Conservation (phyloP, 1,284 basidiomycete species). For the Fereydounia khargensis region DNA sequence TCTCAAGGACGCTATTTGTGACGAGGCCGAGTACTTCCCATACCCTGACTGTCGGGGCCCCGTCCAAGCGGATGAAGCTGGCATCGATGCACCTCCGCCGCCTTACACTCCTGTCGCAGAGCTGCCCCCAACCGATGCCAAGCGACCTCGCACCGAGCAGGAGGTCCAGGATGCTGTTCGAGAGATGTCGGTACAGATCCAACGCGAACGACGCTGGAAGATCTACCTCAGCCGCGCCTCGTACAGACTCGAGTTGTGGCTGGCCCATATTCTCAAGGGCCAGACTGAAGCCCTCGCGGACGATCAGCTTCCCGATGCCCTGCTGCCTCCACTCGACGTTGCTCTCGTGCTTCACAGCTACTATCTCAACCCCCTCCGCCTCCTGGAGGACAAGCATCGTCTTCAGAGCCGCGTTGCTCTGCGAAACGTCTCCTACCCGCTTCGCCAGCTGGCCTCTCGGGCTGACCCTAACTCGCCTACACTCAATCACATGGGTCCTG, state of each 20-base stretch:
- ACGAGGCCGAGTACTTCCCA: constrained; percentile 25
- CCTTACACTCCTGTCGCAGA: constrained; percentile 22
- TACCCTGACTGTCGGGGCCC: constrained; percentile 19
- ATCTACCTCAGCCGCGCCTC: constrained; percentile 36
- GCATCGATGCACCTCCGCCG: constrained; percentile 27
- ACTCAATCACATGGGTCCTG: constrained; percentile 14
- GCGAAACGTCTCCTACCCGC: constrained; percentile 13
- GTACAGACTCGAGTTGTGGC: constrained; percentile 35
- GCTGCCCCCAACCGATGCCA: constrained; percentile 5
- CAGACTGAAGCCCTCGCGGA: background rate
- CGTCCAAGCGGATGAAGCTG: constrained; percentile 20
- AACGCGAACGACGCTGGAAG: constrained; percentile 22
- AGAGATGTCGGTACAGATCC: constrained; percentile 12
- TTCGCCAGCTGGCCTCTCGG: constrained; percentile 15
- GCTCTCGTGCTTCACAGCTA: constrained; percentile 40
- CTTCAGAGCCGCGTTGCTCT: constrained; percentile 9
- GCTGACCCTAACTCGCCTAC: constrained; percentile 19
- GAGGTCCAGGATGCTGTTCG: constrained; percentile 11
- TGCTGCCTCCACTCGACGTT: constrained; percentile 41
- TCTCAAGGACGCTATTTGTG: constrained; percentile 15
- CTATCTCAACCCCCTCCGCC: constrained; percentile 25
- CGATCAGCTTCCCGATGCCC: constrained; percentile 12
- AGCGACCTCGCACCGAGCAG: constrained; percentile 8
- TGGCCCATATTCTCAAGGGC: constrained; percentile 18
- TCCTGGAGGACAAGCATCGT: constrained; percentile 16